Conservation (phyloP, 169 alveolate genomes). For the Plasmodium vivax region DNA sequence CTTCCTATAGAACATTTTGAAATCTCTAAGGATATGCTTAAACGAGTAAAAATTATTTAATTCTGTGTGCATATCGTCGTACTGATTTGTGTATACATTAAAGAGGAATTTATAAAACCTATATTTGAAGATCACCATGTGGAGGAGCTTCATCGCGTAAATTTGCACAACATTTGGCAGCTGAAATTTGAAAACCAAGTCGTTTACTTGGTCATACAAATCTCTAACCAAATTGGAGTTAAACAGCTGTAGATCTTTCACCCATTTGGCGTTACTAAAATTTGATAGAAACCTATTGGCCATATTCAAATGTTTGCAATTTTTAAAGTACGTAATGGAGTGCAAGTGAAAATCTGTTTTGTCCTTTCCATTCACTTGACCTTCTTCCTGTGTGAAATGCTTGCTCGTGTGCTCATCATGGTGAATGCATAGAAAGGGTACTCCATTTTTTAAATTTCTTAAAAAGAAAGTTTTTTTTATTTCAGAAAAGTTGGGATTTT, state of each 20-base stretch:
- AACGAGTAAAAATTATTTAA: slow-evolving; percentile 43
- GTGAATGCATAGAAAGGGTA: slow-evolving; percentile 46
- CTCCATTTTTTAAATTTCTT: slow-evolving; percentile 20
- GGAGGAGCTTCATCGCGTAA: slow-evolving; percentile 42
- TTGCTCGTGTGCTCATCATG: slow-evolving; percentile 6
- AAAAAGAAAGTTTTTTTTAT: slow-evolving; percentile 26
- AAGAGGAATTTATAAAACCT: slow-evolving; percentile 31
- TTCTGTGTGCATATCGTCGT: slow-evolving; percentile 59
- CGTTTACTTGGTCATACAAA: slow-evolving; percentile 14
- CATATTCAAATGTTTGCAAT: not conserved
- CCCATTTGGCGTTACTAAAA: not conserved
- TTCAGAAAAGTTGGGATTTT: slow-evolving; percentile 18
- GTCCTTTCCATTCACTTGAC: not conserved
- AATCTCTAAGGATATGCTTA: slow-evolving; percentile 16
- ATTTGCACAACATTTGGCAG: slow-evolving; percentile 50
- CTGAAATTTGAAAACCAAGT: slow-evolving; percentile 43
- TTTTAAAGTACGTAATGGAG: not conserved
- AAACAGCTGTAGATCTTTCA: slow-evolving; percentile 2
- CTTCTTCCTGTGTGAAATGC: not conserved
- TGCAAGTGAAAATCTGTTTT: not conserved
- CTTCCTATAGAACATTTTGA: not conserved
- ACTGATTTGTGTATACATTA: slow-evolving; percentile 19
- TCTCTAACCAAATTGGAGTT: not conserved
- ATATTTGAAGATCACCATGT: slow-evolving; percentile 28
- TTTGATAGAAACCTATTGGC: not conserved